Conservation (phyloP, 176 grass and related monocot species). For the sorghum (Sorghum bicolor) region DNA sequence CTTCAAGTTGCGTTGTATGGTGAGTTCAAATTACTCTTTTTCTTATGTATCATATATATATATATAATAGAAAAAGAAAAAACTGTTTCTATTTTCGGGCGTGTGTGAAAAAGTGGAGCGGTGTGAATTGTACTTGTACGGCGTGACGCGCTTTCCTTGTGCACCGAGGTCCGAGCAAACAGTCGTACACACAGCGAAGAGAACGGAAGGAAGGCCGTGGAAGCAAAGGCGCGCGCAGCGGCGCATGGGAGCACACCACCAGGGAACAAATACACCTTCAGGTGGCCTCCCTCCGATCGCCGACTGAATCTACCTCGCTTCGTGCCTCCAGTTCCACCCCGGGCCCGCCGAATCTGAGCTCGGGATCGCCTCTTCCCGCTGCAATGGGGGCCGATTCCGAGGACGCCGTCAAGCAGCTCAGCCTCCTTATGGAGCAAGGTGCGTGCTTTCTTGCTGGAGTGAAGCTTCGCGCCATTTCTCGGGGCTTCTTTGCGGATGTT, state of each 20-base stretch:
- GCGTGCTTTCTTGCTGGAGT: neutral
- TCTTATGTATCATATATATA: no score
- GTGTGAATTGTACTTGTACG: neutral
- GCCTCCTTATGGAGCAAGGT: slow-evolving; percentile 69
- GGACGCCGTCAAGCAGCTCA: slow-evolving; percentile 84
- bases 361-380: neutral
- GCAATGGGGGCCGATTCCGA: slow-evolving; percentile 69
- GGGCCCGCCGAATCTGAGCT: neutral
- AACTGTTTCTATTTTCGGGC: neutral
- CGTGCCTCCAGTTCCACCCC: neutral
- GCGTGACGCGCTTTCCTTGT: slow-evolving; percentile 22
- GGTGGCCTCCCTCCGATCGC: neutral
- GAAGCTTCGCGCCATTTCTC: neutral
- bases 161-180: neutral
- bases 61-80: neutral
- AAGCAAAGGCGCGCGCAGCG: slow-evolving; percentile 27
- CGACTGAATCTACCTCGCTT: neutral
- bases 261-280: neutral
- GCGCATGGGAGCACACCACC: no score
- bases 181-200: neutral
- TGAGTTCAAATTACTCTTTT: no score
- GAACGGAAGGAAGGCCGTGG: slow-evolving; percentile 21
- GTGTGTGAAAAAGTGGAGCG: neutral
- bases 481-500: neutral
- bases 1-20: no score